phyloP scores from a whole-genome alignment of 257 asterid genomes.

The Nicotiana tabacum region DNA sequence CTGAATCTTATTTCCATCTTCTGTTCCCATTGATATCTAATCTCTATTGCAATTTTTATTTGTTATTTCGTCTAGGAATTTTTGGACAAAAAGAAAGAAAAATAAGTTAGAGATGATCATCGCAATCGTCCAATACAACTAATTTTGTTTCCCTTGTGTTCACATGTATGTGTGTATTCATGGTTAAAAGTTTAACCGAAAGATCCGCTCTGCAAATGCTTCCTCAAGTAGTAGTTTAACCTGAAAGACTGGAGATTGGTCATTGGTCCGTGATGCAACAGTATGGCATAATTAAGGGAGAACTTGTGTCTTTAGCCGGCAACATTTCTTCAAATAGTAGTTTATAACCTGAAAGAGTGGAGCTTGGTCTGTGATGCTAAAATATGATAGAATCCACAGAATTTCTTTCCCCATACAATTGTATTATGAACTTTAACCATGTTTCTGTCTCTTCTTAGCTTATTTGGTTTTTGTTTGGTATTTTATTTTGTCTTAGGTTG shows the following conservation, averaged over 20 bases:
- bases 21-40: neutral
- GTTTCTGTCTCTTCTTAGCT: neutral
- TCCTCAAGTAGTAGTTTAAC: neutral
- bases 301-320: neutral
- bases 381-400: neutral
- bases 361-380: neutral
- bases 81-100: neutral
- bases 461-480: conserved; percentile 8
- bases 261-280: neutral
- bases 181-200: neutral
- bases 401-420: neutral
- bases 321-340: neutral
- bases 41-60: neutral
- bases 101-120: neutral
- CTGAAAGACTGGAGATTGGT: neutral
- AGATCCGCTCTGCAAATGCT: neutral
- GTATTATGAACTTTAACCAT: neutral
- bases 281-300: neutral
- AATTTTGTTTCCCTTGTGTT: neutral
- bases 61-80: neutral
- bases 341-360: neutral
- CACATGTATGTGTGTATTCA: neutral
- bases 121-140: neutral
- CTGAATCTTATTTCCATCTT: neutral
- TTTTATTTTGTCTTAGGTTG: conserved; percentile 47